Base-by-base conservation (phyloP, 495 filamentous ascomycete species). In the Aspergillus cristatus region DNA sequence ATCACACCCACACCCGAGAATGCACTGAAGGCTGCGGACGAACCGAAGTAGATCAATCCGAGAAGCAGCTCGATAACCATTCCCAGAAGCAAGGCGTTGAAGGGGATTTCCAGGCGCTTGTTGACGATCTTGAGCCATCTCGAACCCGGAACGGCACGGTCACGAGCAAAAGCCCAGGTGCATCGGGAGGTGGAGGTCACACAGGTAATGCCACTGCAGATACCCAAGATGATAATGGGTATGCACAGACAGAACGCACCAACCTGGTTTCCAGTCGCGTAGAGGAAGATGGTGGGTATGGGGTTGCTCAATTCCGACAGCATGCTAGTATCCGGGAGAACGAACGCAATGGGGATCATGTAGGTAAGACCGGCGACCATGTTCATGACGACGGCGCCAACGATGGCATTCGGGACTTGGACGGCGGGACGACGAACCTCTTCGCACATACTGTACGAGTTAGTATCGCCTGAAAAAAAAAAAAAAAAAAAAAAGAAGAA, bases 131-230 rank as follows among this genome's bases (percentile, higher is more conserved):
- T 63, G 72, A 72, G 81, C 14, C 78, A 46, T 15, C 62, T 43
- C 15, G 68, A 75, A 6, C 74, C 67, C 0, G 72, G 76, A 36
- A 79, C 79, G 18, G 75, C 77, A 13, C 42, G 30, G 14, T 60
- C 51, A 26, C 54, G 72, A 30, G 71, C 71, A 44, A 84, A 84
- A 1, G 79, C 77, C 42, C 75, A 83, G 14, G 73, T 74, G 72
- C 82, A 79, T 1, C 80, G 71, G 26, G 65, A 75, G 28, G 68
- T 71, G 3, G 79, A 79, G 5, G 78, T 79, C 68, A 81, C 74
- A 38, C 81, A 70, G 10, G 65, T 70, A 3, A 66, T 77, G 4
- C 65, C 67, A 3, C 75, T 75, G 49, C 82, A 81, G 2, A 83
- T 47, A 35, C 82, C 65, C 48, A 83, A 75, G 22, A 77, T 70